Evolutionary conservation across 345 rosid genomes (phyloP).

Genomic region (Moringa oleifera): DNA sequence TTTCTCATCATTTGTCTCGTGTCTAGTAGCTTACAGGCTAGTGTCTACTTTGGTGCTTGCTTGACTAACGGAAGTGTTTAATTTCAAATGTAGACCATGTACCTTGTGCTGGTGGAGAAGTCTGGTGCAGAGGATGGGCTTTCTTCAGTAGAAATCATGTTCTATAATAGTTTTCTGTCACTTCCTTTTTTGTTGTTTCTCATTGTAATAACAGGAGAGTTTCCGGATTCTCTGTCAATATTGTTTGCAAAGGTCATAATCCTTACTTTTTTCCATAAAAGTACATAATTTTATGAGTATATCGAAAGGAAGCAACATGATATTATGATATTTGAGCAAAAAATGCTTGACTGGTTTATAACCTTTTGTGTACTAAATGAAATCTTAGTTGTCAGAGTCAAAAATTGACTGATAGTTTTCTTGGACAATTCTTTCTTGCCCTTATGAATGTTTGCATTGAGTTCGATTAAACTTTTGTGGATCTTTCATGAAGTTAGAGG

Average conservation of each 20-base stretch:
- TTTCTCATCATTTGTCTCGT: neutral
- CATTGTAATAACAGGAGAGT: slow-evolving; percentile 76
- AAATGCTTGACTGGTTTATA: neutral
- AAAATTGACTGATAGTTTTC: neutral
- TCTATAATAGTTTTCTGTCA: slow-evolving; percentile 89
- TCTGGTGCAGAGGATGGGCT: slow-evolving; percentile 98
- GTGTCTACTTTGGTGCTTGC: slow-evolving; percentile 7
- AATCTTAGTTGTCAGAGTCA: too few relatives aligned
- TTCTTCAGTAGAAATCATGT: slow-evolving; percentile 90
- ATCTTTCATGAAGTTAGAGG: too few relatives aligned
- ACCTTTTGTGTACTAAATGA: neutral
- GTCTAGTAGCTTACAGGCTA: neutral
- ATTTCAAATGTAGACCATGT: slow-evolving; percentile 74
- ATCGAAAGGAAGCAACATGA: neutral
- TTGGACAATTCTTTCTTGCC: too few relatives aligned
- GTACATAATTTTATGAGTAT: neutral
- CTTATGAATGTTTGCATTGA: too few relatives aligned
- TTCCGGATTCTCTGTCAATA: slow-evolving; percentile 69
- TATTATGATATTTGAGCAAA: slow-evolving; percentile 7
- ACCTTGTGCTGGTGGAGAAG: slow-evolving; percentile 92
- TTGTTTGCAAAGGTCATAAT: slow-evolving; percentile 76
- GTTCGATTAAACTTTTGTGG: too few relatives aligned
- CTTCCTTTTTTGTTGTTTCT: slow-evolving; percentile 78
- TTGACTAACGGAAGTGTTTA: slow-evolving; percentile 6
- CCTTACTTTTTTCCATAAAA: neutral